Evolutionary conservation across 768 basidiomycete species (phyloP).

Genomic region (Collybia nuda): DNA sequence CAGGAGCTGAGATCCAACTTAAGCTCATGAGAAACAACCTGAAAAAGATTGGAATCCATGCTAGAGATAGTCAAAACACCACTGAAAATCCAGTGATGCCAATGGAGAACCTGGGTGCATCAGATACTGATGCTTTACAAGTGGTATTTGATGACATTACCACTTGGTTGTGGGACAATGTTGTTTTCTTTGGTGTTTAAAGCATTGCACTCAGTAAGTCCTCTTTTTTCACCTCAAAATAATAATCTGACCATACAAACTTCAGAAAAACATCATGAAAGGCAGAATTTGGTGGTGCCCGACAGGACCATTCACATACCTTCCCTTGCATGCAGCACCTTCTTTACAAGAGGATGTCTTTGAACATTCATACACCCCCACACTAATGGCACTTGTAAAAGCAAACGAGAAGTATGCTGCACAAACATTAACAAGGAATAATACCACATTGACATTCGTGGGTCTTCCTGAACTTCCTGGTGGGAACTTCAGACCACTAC

Average conservation of each 20-base stretch:
- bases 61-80: no score
- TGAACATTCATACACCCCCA: neutral
- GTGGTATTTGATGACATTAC: neutral
- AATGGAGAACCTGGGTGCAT: no score
- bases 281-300: constrained; percentile 9
- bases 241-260: neutral
- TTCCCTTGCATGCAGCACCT: constrained; percentile 9
- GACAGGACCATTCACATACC: constrained; percentile 8
- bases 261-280: neutral
- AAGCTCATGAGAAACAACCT: neutral
- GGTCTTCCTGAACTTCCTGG: neutral
- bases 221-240: neutral
- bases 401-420: neutral
- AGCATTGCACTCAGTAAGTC: neutral
- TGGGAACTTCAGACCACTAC: no score
- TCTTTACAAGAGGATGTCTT: neutral
- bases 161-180: neutral
- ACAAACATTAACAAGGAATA: neutral
- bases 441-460: neutral
- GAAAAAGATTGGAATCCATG: no score
- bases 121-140: neutral
- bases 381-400: neutral
- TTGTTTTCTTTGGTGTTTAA: neutral
- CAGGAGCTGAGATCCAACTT: neutral
- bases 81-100: no score